A percentile compares a stretch with the other conserved stretches of the same genome.
phyloP scores from a whole-genome alignment of 441 rosid genomes.

The Pelargonium citronellum region DNA sequence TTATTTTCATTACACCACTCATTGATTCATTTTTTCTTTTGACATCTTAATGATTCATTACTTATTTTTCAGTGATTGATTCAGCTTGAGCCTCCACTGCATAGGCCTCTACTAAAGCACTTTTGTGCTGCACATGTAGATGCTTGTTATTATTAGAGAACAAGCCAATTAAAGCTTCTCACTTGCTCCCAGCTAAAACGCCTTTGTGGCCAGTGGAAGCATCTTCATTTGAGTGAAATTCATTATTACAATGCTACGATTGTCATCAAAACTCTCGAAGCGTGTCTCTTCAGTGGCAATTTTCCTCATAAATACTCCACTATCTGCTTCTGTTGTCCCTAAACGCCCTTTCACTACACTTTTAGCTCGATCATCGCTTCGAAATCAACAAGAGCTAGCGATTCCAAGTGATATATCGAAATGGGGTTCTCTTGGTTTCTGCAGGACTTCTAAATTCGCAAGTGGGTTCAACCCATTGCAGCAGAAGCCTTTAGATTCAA shows the following conservation, averaged over 20 bases:
- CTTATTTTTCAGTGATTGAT: too few species aligned
- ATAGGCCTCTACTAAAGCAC: too few species aligned
- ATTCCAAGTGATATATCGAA: slow-evolving; percentile 44
- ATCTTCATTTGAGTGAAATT: neutral
- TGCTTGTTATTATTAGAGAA: too few species aligned
- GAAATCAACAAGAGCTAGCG: slow-evolving; percentile 20
- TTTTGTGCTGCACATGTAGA: too few species aligned
- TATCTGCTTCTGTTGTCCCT: slow-evolving; percentile 22
- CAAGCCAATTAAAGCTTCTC: too few species aligned
- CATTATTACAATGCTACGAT: slow-evolving; percentile 31
- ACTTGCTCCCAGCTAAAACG: too few species aligned
- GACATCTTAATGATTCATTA: too few species aligned
- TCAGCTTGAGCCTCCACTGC: too few species aligned
- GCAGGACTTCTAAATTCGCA: slow-evolving; percentile 61
- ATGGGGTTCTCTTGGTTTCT: slow-evolving; percentile 60
- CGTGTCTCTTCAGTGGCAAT: slow-evolving; percentile 18
- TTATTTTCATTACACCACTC: too few species aligned
- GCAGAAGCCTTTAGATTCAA: slow-evolving; percentile 74
- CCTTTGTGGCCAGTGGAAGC: neutral
- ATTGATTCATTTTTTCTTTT: too few species aligned
- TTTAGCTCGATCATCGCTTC: slow-evolving; percentile 22
- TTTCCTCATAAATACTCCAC: slow-evolving; percentile 19
- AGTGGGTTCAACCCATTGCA: slow-evolving; percentile 74
- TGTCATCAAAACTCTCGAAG: slow-evolving; percentile 23
- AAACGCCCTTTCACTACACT: slow-evolving; percentile 32